A percentile compares a stretch with the other conserved stretches of the same genome.
Evolutionary conservation across 805 yeast species (phyloP).

Genomic region (Monosporozyma solicola): DNA sequence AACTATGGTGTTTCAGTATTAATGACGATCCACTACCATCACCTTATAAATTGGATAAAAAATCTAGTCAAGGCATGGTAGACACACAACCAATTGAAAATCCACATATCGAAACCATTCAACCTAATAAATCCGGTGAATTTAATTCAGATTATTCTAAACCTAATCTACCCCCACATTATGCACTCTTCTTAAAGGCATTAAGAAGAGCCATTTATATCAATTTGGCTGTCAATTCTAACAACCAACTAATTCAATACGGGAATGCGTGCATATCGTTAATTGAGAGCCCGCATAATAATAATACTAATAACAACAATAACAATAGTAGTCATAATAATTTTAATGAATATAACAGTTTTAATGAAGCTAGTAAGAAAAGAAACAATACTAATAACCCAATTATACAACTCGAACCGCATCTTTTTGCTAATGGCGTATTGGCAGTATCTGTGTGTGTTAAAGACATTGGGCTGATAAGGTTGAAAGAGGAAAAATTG

Average conservation of each 20-base stretch:
- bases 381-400: not conserved
- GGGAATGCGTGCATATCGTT: constrained; percentile 37
- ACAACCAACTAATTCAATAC: constrained; percentile 38
- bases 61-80: not conserved
- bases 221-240: constrained; percentile 26
- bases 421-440: constrained; percentile 38
- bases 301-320: not conserved
- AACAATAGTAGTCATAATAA: not conserved
- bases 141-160: constrained; percentile 29
- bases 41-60: constrained; percentile 4
- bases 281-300: constrained; percentile 3
- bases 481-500: constrained; percentile 22
- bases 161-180: constrained; percentile 32
- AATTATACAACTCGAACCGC: constrained; percentile 38
- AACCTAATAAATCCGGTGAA: constrained; percentile 26
- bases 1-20: constrained; percentile 37
- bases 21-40: constrained; percentile 33
- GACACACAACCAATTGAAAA: not conserved
- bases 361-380: not conserved
- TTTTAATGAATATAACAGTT: not conserved
- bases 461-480: constrained; percentile 28
- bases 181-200: constrained; percentile 43
- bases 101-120: not conserved
- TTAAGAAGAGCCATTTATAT: constrained; percentile 35
- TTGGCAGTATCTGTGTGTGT: constrained; percentile 31